phyloP scores from a whole-genome alignment of 2,329 filamentous ascomycete species.

The Penicillium capsulatum region DNA sequence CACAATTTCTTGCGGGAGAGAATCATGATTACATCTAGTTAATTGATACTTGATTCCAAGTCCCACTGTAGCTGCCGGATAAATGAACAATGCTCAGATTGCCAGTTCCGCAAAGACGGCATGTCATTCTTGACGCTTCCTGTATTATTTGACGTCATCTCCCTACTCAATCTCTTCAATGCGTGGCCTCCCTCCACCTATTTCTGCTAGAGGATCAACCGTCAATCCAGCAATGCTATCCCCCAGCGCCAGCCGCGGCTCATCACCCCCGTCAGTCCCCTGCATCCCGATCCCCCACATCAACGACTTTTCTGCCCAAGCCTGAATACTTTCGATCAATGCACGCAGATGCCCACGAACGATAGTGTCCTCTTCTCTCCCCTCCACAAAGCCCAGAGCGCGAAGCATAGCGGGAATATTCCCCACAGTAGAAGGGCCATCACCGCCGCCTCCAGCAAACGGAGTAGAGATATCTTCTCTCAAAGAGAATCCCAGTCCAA shows the following conservation, averaged over 20 bases:
- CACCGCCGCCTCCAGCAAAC: background rate
- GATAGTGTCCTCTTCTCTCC: slow-evolving; percentile 36
- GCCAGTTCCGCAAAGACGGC: too few relatives aligned
- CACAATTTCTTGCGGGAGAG: too few relatives aligned
- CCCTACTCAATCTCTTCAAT: slow-evolving; percentile 44
- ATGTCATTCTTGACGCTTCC: too few relatives aligned
- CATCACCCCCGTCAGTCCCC: slow-evolving; percentile 10
- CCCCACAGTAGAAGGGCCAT: slow-evolving; percentile 29
- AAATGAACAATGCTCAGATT: background rate
- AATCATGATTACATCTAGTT: too few relatives aligned
- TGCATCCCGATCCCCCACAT: slow-evolving; percentile 36
- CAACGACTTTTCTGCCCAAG: slow-evolving; percentile 42
- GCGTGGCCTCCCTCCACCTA: slow-evolving; percentile 23
- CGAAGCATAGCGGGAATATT: slow-evolving; percentile 39
- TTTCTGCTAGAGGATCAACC: slow-evolving; percentile 33
- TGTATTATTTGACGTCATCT: too few relatives aligned
- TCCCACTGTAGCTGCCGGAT: background rate
- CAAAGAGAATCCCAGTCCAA: slow-evolving; percentile 42
- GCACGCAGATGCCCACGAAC: slow-evolving; percentile 40
- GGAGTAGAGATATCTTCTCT: slow-evolving; percentile 15
- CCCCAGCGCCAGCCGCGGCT: slow-evolving; percentile 32
- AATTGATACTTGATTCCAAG: too few relatives aligned
- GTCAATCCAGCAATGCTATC: slow-evolving; percentile 38
- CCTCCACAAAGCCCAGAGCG: slow-evolving; percentile 37
- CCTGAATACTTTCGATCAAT: slow-evolving; percentile 41